Conservation (phyloP, 768 basidiomycete species). For the Suillus sp. region DNA sequence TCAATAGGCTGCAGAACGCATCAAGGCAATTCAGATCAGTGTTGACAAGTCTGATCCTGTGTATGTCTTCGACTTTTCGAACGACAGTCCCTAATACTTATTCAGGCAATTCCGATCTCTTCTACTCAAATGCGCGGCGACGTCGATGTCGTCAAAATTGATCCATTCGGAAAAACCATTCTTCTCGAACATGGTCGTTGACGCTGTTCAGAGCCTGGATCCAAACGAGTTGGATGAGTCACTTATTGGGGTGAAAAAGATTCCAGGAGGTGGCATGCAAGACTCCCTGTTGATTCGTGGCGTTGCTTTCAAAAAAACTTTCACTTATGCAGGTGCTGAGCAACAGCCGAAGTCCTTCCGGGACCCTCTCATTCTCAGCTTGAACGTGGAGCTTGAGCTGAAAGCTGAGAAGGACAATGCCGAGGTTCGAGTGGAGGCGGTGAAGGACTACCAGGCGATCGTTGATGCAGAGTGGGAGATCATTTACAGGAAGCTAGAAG, state of each 20-base stretch:
- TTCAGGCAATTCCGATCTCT: conserved; percentile 88
- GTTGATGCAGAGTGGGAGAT: conserved; percentile 99
- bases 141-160: conserved; percentile 99
- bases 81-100: conserved; percentile 15
- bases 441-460: conserved; percentile 98
- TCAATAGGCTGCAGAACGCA: conserved; percentile 75
- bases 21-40: conserved; percentile 86
- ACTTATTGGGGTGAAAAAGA: conserved; percentile 96
- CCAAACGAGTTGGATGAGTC: conserved; percentile 93
- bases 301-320: conserved; percentile 99
- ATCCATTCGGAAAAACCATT: conserved; percentile 99
- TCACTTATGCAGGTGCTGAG: conserved; percentile 98
- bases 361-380: conserved; percentile 85
- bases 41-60: conserved; percentile 89
- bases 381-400: conserved; percentile 97
- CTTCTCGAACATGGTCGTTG: conserved; percentile 98
- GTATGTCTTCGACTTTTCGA: conserved; percentile 50
- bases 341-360: conserved; percentile 95
- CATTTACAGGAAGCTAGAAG: conserved; percentile 95
- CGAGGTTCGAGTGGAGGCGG: conserved; percentile 94
- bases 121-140: conserved; percentile 94
- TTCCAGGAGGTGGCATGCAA: conserved; percentile 96
- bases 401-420: conserved; percentile 99
- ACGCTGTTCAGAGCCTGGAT: conserved; percentile 91
- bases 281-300: conserved; percentile 89